Evolutionary conservation across 2,329 filamentous ascomycete species (phyloP), one percentile per base, ranked within the genome.

Genomic region (Penicillium oxalicum): DNA sequence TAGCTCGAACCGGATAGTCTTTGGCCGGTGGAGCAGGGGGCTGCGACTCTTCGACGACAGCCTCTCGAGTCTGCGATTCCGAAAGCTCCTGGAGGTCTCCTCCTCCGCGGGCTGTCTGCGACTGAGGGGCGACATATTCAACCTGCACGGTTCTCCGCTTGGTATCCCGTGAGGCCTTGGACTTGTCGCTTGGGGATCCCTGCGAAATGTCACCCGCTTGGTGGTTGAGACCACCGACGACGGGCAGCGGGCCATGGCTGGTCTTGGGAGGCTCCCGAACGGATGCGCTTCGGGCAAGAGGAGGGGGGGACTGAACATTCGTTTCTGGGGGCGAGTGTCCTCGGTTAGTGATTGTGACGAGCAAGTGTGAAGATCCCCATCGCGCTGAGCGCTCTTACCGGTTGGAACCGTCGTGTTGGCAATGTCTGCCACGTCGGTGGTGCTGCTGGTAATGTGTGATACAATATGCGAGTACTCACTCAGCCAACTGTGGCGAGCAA

Each of bases 391-490:
- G 9, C 9, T 45, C 43, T 38, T 45, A 45, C 43, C 77, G 57
- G 74, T 67, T 24, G 81, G 76, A 8, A 88, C 80, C 1, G 88
- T 87, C 2, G 87, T 84, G 59, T 89, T 88, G 58, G 89, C 84
- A 59, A 94, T 91, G 60, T 97, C 91, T 43, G 81, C 83, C 9
- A 88, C 83, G 45, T 87, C 88, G 7, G 91, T 96, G 4, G 90
- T 95, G 64, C 86, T 91, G 70, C 93, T 97, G 24, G 93, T 97
- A 64, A 98, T 96, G 67, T 96, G 91, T 63, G 91, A 88, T 42
- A 98, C 91, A 42, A 97, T 86, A 65, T 95, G 88, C n/a, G 91
- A 87, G 66, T 93, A 98, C 66, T 97, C 93, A 72, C 87, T 95
- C 57, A 98, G 74, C 93, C 93, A 98, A 73, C 93, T 98, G 71